These are phyloP conservation scores for Eucalyptus lansdowneana DNA, from an alignment of 345 rosid species.

Conservation along the genomic window DNA sequence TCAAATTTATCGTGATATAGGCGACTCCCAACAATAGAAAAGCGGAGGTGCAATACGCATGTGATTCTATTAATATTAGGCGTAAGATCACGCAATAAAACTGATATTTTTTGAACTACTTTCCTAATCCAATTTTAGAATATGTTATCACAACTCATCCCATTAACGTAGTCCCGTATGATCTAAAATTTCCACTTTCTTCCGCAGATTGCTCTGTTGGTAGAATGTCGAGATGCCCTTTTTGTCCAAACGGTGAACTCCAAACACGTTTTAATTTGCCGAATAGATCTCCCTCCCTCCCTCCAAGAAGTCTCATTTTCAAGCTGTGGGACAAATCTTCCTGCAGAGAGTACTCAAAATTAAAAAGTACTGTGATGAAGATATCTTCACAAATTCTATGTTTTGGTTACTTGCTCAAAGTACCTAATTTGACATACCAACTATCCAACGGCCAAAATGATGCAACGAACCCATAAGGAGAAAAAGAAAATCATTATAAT, in stretches of 20 bases:
- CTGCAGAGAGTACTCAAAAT: too few relatives aligned
- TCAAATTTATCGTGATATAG: neutral
- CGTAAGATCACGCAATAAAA: neutral
- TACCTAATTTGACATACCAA: too few relatives aligned
- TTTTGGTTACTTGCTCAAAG: too few relatives aligned
- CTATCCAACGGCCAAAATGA: too few relatives aligned
- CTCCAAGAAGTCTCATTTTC: too few relatives aligned
- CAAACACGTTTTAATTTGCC: too few relatives aligned
- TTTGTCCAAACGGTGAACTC: too few relatives aligned
- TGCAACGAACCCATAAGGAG: too few relatives aligned
- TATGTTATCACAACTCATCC: neutral
- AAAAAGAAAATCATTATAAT: too few relatives aligned
- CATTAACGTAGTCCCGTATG: neutral
- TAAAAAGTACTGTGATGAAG: too few relatives aligned
- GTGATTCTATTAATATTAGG: neutral
- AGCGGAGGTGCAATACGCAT: neutral
- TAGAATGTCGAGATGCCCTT: neutral
- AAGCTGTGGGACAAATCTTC: neutral
- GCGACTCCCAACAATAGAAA: neutral
- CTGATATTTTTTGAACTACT: neutral
- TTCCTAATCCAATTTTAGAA: neutral
- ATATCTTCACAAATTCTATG: too few relatives aligned
- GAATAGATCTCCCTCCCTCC: neutral
- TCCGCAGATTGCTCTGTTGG: neutral
- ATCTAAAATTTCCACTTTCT: neutral